Percentiles rank a stretch among this genome's conserved stretches.
phyloP scores from a whole-genome alignment of 2,329 filamentous ascomycete genomes.

The Parastagonospora avenae region DNA sequence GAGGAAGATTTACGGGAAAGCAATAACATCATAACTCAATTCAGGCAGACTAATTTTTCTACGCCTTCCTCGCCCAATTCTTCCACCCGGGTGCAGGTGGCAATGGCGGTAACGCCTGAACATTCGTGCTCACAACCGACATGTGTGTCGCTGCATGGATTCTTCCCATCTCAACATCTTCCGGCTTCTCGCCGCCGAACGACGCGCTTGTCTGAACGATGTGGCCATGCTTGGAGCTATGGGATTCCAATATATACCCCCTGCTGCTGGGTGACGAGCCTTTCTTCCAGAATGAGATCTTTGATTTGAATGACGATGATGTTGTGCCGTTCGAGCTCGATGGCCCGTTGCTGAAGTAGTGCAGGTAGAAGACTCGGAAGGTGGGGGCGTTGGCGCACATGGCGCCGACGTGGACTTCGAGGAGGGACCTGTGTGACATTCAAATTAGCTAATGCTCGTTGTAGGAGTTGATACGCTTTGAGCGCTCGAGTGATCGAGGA shows the following conservation, averaged over 20 bases:
- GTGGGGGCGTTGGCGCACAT: constrained; percentile 33
- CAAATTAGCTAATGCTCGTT: not conserved
- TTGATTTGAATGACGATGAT: not conserved
- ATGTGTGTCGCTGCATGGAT: not conserved
- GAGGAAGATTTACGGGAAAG: too few species aligned
- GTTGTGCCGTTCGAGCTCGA: not conserved
- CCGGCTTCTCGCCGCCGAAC: not conserved
- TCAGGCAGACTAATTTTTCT: too few species aligned
- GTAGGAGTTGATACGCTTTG: too few species aligned
- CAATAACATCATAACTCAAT: too few species aligned
- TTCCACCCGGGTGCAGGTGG: too few species aligned
- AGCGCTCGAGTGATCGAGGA: not conserved
- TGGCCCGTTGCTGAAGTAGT: not conserved
- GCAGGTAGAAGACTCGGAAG: constrained; percentile 22
- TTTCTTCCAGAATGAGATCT: not conserved
- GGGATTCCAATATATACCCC: not conserved
- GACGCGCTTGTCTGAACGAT: not conserved
- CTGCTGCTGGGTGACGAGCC: not conserved
- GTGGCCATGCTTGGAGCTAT: not conserved
- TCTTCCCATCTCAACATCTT: not conserved
- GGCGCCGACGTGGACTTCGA: constrained; percentile 29
- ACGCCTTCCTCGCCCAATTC: too few species aligned
- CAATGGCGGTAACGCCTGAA: too few species aligned
- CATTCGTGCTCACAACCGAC: too few species aligned
- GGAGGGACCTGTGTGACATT: constrained; percentile 5